These are phyloP conservation scores for Xylaria sp. DNA, from an alignment of 495 filamentous ascomycete species.

Conservation along the genomic window DNA sequence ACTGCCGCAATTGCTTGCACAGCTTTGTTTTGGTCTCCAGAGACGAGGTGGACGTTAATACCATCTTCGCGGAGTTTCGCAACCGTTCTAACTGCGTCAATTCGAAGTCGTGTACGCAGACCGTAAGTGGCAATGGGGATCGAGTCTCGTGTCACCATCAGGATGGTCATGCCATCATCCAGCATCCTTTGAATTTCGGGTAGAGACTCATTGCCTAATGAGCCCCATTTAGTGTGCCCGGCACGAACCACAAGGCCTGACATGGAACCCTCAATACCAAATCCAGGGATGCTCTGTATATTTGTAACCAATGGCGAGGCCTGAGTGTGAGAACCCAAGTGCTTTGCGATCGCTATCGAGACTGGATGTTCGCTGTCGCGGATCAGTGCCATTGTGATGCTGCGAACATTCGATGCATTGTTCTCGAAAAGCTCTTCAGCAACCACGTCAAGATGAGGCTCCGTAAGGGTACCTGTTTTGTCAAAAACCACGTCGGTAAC, in stretches of 20 bases:
- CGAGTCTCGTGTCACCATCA: slow-evolving; percentile 66
- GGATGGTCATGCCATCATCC: slow-evolving; percentile 59
- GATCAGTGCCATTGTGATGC: slow-evolving; percentile 53
- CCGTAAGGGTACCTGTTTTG: slow-evolving; percentile 82
- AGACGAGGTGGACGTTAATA: slow-evolving; percentile 68
- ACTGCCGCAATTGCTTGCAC: slow-evolving; percentile 61
- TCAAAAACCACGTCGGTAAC: slow-evolving; percentile 78
- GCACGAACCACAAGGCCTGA: slow-evolving; percentile 54
- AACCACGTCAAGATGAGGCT: slow-evolving; percentile 62
- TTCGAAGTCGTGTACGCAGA: slow-evolving; percentile 64
- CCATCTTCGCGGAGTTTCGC: slow-evolving; percentile 58
- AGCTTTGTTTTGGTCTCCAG: slow-evolving; percentile 70
- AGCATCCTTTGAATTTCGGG: slow-evolving; percentile 53
- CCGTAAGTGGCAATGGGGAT: slow-evolving; percentile 63
- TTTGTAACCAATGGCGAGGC: slow-evolving; percentile 44
- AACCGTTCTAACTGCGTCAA: slow-evolving; percentile 60
- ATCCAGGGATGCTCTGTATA: slow-evolving; percentile 57
- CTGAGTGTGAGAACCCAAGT: slow-evolving; percentile 51
- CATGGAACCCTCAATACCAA: slow-evolving; percentile 48
- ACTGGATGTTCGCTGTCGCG: slow-evolving; percentile 70
- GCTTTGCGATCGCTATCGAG: slow-evolving; percentile 62
- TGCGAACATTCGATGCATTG: slow-evolving; percentile 26
- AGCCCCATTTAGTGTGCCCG: slow-evolving; percentile 72
- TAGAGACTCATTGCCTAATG: slow-evolving; percentile 56
- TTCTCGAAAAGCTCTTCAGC: slow-evolving; percentile 44